Base-by-base conservation (phyloP, 1,284 basidiomycete genomes). In the Ceratobasidium sp. region DNA sequence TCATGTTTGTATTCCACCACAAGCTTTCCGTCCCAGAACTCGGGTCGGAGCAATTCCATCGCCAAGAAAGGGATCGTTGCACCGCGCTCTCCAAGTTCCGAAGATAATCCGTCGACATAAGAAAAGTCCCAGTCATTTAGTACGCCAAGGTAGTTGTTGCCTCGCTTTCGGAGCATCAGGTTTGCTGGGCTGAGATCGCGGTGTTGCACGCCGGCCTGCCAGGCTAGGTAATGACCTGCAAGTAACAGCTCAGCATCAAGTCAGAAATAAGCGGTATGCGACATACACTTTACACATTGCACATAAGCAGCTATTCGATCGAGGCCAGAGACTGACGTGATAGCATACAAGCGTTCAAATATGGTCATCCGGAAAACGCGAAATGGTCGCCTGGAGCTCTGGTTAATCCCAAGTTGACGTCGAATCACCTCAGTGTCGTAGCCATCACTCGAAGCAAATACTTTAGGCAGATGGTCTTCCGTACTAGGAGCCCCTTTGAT, bases 241-340 rank as follows among this genome's bases (percentile, higher is more conserved):
- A 41, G 3, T 38, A 30, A n/a, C 18, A 2, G 38, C 12, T 38
- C 30, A 12, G 2, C 14, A 44, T 38, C 27, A 1, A 23, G 30
- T 52, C 10, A 48, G 23, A 55, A 2, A 12, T 14, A 35, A 6
- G 12, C 3, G 30, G 23, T 35, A 38, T 12, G 4, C n/a, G 16
- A 69, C 67, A 30, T 46, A 69, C 67, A n/a, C 23, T 69, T 69
- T 10, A 69, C 27, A 30, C 67, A 69, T 41, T 69, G 50, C n/a
- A 55, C 10, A 20, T 20, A 38, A 38, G 33, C 67, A 8, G 12
- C 38, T 10, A 69, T 41, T 18, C 44, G 33, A 3, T 14, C 16
- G 20, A 30, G 44, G 14, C 50, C 50, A 14, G 33, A n/a, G 20
- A 69, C 7, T 12, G 8, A 8, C 10, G 48, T 41, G 35, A 69